Conservation (phyloP, 2,329 filamentous ascomycete genomes). For the Ophiostoma sp. region DNA sequence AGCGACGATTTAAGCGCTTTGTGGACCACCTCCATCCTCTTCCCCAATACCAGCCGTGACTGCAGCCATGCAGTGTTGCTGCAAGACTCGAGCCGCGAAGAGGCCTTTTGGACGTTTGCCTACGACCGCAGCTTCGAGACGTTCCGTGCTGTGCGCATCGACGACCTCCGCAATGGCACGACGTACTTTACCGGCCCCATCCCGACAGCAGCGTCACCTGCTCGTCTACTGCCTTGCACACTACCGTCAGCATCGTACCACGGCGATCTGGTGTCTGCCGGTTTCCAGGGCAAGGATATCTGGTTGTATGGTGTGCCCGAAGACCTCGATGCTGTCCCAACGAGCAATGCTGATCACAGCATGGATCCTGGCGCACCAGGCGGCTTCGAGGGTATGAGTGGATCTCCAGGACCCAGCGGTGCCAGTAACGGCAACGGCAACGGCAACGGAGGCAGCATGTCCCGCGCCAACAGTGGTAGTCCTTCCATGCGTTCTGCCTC, state of each 20-base stretch:
- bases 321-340: constrained; percentile 64
- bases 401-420: not conserved
- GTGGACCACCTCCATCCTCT: constrained; percentile 84
- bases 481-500: constrained; percentile 44
- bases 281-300: constrained; percentile 69
- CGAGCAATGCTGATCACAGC: constrained; percentile 31
- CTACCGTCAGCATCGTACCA: constrained; percentile 67
- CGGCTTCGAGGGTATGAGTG: not conserved
- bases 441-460: constrained; percentile 30
- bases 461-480: constrained; percentile 44
- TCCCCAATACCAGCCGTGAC: constrained; percentile 76
- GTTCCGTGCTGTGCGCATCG: constrained; percentile 73
- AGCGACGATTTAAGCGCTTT: constrained; percentile 71
- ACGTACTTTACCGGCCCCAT: constrained; percentile 76
- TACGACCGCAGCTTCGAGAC: constrained; percentile 76
- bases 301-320: constrained; percentile 80
- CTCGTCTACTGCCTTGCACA: constrained; percentile 67
- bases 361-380: not conserved
- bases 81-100: constrained; percentile 59
- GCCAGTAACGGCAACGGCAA: constrained; percentile 28
- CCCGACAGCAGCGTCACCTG: constrained; percentile 51
- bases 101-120: constrained; percentile 74
- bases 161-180: constrained; percentile 72
- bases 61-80: constrained; percentile 76
- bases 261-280: constrained; percentile 71